A percentile compares a stretch with the other conserved stretches of the same genome.
phyloP scores from a whole-genome alignment of 2,329 filamentous ascomycete genomes.

The Diaporthe destruens region DNA sequence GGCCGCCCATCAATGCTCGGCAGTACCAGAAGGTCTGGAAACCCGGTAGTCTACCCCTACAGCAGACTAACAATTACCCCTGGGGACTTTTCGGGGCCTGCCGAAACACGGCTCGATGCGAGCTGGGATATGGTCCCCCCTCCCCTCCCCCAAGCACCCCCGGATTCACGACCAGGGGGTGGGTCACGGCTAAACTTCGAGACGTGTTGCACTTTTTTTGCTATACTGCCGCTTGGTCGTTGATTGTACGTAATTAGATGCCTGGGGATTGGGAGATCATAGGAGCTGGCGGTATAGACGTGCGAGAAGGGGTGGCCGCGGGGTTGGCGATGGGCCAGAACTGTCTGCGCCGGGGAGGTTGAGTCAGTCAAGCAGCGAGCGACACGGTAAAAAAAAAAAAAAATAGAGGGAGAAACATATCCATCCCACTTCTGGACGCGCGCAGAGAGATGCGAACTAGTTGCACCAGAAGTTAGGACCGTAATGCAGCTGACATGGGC shows the following conservation, averaged over 20 bases:
- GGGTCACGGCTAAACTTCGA: constrained; percentile 13
- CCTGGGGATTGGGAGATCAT: not conserved
- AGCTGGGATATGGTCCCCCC: not conserved
- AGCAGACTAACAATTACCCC: not conserved
- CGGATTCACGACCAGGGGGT: not conserved
- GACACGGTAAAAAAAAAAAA: too few species aligned
- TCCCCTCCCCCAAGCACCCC: too few species aligned
- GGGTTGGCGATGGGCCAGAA: too few species aligned
- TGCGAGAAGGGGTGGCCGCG: too few species aligned
- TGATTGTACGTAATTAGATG: not conserved
- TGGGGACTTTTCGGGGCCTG: not conserved
- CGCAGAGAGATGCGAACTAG: not conserved
- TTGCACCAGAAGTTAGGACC: not conserved
- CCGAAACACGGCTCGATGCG: constrained; percentile 21
- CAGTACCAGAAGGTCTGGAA: constrained; percentile 2
- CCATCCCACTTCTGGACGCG: not conserved
- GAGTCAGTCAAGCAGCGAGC: too few species aligned
- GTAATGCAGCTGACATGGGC: not conserved
- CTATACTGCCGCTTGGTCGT: not conserved
- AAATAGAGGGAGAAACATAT: not conserved
- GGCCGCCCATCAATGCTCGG: constrained; percentile 23
- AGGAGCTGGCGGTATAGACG: not conserved
- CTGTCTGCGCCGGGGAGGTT: not conserved
- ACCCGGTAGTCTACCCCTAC: too few species aligned
- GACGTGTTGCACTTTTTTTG: not conserved